phyloP scores from a whole-genome alignment of 2,329 filamentous ascomycete species.

The Botrytis fabae region DNA sequence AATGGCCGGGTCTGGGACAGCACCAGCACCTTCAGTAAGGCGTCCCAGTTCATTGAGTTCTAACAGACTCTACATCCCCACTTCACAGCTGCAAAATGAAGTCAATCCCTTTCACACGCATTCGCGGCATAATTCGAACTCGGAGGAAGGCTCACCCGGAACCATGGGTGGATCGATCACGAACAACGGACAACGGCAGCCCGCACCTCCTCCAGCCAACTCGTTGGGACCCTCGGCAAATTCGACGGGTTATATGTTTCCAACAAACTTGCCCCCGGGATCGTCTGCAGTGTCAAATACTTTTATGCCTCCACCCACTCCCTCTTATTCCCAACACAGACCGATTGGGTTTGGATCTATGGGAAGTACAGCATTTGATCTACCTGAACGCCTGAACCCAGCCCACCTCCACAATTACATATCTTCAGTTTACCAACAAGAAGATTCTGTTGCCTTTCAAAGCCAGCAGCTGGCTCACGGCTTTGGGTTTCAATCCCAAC shows the following conservation, averaged over 20 bases:
- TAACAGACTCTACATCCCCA: conserved; percentile 26
- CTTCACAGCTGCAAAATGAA: conserved; percentile 6
- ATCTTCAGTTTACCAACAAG: background rate
- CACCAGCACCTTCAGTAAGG: conserved; percentile 23
- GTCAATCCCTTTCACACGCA: background rate
- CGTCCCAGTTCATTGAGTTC: conserved; percentile 35
- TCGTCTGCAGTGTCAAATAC: background rate
- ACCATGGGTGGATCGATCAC: conserved; percentile 11
- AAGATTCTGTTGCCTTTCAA: background rate
- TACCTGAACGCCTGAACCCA: background rate
- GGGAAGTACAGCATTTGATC: background rate
- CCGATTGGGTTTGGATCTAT: background rate
- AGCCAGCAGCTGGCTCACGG: background rate
- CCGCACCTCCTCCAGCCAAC: background rate
- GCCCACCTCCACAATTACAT: background rate
- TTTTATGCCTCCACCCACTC: background rate
- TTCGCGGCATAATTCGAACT: background rate
- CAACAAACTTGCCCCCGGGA: background rate
- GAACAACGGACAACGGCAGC: conserved; percentile 1
- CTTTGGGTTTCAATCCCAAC: background rate
- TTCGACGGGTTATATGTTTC: background rate
- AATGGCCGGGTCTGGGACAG: conserved; percentile 24
- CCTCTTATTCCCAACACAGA: background rate
- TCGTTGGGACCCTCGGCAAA: background rate
- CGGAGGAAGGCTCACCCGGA: conserved; percentile 14